Evolutionary conservation across 2,329 filamentous ascomycete species (phyloP).

Genomic region (Hymenoscyphus scutula): DNA sequence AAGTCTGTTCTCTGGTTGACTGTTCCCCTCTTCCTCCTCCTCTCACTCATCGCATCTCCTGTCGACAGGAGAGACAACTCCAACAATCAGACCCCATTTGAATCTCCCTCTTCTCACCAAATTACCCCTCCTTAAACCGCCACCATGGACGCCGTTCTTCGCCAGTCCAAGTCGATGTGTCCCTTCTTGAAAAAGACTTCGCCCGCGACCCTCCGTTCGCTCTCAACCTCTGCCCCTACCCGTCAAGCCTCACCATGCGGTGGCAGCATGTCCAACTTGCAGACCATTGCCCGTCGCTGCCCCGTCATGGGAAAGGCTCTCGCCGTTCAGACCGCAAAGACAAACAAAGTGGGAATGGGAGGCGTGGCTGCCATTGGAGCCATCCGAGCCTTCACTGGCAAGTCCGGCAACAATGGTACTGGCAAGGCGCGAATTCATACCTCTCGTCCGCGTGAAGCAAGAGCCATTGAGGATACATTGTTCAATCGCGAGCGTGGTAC

Average conservation of each 20-base stretch:
- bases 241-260: conserved; percentile 68
- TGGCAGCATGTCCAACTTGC: conserved; percentile 94
- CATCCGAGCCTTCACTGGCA: conserved; percentile 50
- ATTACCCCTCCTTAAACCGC: conserved; percentile 6
- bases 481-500: conserved; percentile 53
- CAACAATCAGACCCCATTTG: not conserved
- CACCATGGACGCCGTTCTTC: conserved; percentile 87
- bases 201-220: conserved; percentile 82
- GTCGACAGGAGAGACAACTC: not conserved
- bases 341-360: conserved; percentile 43
- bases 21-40: not conserved
- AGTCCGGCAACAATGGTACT: conserved; percentile 43
- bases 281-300: conserved; percentile 90
- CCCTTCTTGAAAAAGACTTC: conserved; percentile 96
- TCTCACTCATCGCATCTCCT: not conserved
- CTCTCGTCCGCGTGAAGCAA: conserved; percentile 72
- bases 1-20: not conserved
- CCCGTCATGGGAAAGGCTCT: conserved; percentile 98
- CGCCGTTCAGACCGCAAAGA: conserved; percentile 72
- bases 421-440: conserved; percentile 79
- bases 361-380: conserved; percentile 46
- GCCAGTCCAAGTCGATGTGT: conserved; percentile 95
- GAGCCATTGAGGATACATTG: conserved; percentile 62
- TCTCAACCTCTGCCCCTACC: conserved; percentile 68
- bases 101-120: not conserved